These are phyloP conservation scores for Ceriops zippeliana DNA, from an alignment of 345 rosid genomes.

Conservation along the genomic window DNA sequence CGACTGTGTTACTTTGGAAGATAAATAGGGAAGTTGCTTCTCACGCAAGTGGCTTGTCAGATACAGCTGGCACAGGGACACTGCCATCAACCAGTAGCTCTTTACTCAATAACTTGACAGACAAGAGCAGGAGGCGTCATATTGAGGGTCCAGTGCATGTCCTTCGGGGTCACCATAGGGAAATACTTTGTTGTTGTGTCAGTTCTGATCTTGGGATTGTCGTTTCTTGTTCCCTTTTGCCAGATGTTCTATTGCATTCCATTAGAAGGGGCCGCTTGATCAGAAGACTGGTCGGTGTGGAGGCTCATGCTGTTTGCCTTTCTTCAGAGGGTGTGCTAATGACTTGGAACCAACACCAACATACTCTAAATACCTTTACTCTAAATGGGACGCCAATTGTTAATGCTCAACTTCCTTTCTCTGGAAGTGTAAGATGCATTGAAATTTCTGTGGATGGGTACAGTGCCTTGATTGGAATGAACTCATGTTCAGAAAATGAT, in stretches of 20 bases:
- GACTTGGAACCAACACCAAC: constrained; percentile 65
- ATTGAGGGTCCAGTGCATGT: constrained; percentile 95
- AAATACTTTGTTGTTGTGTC: constrained; percentile 71
- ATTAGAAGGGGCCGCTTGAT: constrained; percentile 80
- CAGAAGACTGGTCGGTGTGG: constrained; percentile 72
- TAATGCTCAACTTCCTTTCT: constrained; percentile 60
- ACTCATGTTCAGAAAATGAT: constrained; percentile 37
- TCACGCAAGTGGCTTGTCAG: constrained; percentile 48
- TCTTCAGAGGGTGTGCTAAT: constrained; percentile 76
- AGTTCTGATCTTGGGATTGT: constrained; percentile 84
- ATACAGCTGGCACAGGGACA: constrained; percentile 40
- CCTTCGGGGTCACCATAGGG: constrained; percentile 78
- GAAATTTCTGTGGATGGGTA: constrained; percentile 78
- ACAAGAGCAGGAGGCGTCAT: constrained; percentile 53
- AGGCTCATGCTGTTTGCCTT: constrained; percentile 74
- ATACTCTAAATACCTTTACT: constrained; percentile 66
- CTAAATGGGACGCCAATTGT: constrained; percentile 65
- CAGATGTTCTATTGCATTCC: constrained; percentile 79
- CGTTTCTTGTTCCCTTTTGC: constrained; percentile 69
- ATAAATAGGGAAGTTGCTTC: constrained; percentile 58
- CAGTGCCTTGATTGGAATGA: constrained; percentile 70
- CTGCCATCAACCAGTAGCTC: constrained; percentile 43
- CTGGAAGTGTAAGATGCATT: constrained; percentile 70
- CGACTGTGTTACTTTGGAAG: constrained; percentile 88
- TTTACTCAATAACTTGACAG: constrained; percentile 45